Conservation (phyloP, 306 rosid genomes). For the Sechiopsis laciniata region DNA sequence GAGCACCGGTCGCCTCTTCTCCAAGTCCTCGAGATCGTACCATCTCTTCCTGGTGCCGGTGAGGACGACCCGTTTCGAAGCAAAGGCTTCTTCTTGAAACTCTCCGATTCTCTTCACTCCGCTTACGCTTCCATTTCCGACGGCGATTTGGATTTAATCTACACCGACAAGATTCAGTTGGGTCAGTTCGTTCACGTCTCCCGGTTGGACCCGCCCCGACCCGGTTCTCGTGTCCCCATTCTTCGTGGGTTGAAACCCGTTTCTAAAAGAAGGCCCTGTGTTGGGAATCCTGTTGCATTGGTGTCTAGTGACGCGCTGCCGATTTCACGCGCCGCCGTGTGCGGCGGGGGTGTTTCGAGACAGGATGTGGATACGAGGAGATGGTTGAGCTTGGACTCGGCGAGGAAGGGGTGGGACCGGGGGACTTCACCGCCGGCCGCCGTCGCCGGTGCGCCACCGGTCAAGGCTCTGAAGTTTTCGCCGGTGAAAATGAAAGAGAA, state of each 20-base stretch:
- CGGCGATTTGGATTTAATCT: constrained; percentile 46
- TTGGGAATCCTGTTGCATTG: constrained; percentile 57
- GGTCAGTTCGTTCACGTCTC: constrained; percentile 69
- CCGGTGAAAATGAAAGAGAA: constrained; percentile 47
- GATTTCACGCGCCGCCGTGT: constrained; percentile 11
- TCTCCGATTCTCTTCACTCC: constrained; percentile 61
- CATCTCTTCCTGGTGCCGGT: constrained; percentile 35
- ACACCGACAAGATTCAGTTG: constrained; percentile 45
- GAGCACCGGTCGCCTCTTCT: constrained; percentile 65
- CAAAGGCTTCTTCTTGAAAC: constrained; percentile 61
- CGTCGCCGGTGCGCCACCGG: no score
- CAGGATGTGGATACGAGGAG: constrained; percentile 22
- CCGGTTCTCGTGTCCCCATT: constrained; percentile 40
- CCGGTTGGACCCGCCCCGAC: constrained; percentile 33
- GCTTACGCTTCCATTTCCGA: constrained; percentile 55
- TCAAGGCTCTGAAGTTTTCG: constrained; percentile 30
- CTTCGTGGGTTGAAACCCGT: constrained; percentile 54
- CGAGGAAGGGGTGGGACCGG: constrained; percentile 54
- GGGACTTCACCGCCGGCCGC: constrained; percentile 24
- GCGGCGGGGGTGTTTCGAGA: no score
- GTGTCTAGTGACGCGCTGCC: constrained; percentile 39
- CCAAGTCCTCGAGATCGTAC: constrained; percentile 62
- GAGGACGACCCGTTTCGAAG: constrained; percentile 38
- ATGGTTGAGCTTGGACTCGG: constrained; percentile 67
- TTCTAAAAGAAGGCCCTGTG: constrained; percentile 44